phyloP scores from a whole-genome alignment of 2,329 filamentous ascomycete genomes.

The Periconia sp. region DNA sequence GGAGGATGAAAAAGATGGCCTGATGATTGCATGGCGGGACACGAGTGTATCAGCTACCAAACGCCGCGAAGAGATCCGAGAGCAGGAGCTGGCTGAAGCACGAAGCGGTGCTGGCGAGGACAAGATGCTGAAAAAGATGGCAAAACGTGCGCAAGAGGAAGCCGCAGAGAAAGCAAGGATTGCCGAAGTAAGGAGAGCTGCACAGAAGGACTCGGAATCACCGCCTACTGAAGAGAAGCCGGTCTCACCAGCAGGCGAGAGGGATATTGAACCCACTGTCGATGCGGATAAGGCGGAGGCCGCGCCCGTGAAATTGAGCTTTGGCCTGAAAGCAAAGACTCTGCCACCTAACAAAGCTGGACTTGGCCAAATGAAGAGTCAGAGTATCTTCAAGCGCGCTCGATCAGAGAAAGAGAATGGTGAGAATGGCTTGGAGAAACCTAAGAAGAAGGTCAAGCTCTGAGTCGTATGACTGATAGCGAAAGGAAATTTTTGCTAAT shows the following conservation, averaged over 20 bases:
- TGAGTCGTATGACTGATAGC: no score
- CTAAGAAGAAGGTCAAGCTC: constrained; percentile 43
- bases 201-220: constrained; percentile 47
- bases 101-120: constrained; percentile 91
- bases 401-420: constrained; percentile 24
- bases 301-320: constrained; percentile 40
- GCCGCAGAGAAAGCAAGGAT: constrained; percentile 47
- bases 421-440: constrained; percentile 32
- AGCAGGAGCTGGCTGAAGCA: constrained; percentile 85
- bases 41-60: constrained; percentile 84
- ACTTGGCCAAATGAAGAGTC: constrained; percentile 41
- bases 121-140: constrained; percentile 81
- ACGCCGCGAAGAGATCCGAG: constrained; percentile 78
- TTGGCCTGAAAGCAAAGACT: constrained; percentile 38
- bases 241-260: constrained; percentile 70
- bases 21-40: constrained; percentile 90
- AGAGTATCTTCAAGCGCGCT: constrained; percentile 46
- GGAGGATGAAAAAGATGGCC: constrained; percentile 85
- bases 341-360: constrained; percentile 33
- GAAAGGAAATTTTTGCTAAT: no score
- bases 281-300: constrained; percentile 45
- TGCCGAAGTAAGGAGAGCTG: constrained; percentile 51
- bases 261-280: constrained; percentile 75
- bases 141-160: constrained; percentile 73
- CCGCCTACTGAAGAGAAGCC: constrained; percentile 43